Evolutionary conservation across 2,329 filamentous ascomycete species (phyloP), one percentile per base, ranked within the genome.

Genomic region (Trichoderma guizhouense): DNA sequence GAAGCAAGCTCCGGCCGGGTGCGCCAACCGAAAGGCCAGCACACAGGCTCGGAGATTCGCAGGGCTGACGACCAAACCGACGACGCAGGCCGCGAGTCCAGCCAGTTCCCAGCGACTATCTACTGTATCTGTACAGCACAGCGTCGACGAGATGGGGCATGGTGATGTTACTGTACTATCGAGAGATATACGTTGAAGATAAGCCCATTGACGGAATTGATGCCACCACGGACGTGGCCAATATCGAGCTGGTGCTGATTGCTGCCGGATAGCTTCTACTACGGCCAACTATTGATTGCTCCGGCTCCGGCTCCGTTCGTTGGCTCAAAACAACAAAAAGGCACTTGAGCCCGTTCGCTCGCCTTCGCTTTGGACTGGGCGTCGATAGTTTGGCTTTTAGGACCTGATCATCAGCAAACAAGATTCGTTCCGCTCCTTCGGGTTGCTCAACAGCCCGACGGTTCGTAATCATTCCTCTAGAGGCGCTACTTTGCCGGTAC

Each of bases 41-140:
- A n/a, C 51, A 64, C 64, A 34, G 47, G 60, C 47, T 34, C 67
- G 53, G 55, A 51, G 47, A 62, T 68, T 26, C 60, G 65, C 70
- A 75, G 71, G 74, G 74, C 74, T 75, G 73, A 74, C 74, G 73
- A 75, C 75, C 72, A 32, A 72, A 43, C 63, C 71, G 62, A 69
- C 73, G 74, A 71, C 51, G 67, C 57, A 43, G 67, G 66, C 32
- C 57, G 28, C 55, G 26, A 58, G 55, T 30, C 26, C 55, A 43
- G 15, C 15, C 39, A 18, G 15, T 18, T 43, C 39, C 36, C 26
- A 58, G 55, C 55, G 55, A 26, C 26, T n/a, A 36, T 36, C 34
- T 36, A 32, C 30, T 18, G 9, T 1, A 58, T 9, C 7, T 9
- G 39, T 1, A 43, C 43, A 51, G 43, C 43, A 12, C 5, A 51